Base-by-base conservation (phyloP, 2,329 filamentous ascomycete species). In the Phyllosticta ampelicida region DNA sequence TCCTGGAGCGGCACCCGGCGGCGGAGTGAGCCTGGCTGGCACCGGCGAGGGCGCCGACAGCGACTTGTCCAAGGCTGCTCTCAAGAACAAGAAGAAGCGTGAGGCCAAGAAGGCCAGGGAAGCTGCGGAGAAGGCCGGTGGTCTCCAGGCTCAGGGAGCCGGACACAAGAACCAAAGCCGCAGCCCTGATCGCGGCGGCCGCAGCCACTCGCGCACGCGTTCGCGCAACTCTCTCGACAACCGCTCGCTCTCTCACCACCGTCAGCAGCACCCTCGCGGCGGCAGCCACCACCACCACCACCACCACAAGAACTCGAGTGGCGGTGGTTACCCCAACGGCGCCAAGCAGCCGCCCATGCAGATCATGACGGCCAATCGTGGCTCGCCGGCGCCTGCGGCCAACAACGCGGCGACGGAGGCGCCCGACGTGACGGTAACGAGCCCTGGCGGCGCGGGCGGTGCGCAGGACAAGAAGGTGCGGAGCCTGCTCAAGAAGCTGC, bases 1-100 rank as follows among this genome's bases (percentile, higher is more conserved):
- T 52, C 83, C 87, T n/a, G 84, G 86, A 62, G 85, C 87, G 51
- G 81, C 81, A 55, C 83, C 86, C 52, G 83, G 83, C 56, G 83
- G 83, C 20, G 84, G 83, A 50, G 83, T 85, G 49, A 82, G 81
- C 62, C 79, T 88, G 51, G 83, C 85, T 23, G 80, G 81, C 5
- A 83, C 86, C 13, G 80, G 76, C 62, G 72, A 86, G 74, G 76
- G 85, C 50, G 80, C 70, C 51, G 87, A 90, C 61, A 88, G 89
- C 65, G 85, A 81, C 65, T 72, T 94, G 61, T 91, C 88, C 62
- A 95, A 94, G 76, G 84, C 87, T 56, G 90, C 88, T 11, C 77
- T 89, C 65, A 96, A 96, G 81, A 96, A 96, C 76, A 97, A 97
- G 83, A 97, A 97, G 83, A 97, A 97, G 82, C 84, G 94, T 51